Base-by-base conservation (phyloP, 306 rosid species). In the Sicyos edulis region DNA sequence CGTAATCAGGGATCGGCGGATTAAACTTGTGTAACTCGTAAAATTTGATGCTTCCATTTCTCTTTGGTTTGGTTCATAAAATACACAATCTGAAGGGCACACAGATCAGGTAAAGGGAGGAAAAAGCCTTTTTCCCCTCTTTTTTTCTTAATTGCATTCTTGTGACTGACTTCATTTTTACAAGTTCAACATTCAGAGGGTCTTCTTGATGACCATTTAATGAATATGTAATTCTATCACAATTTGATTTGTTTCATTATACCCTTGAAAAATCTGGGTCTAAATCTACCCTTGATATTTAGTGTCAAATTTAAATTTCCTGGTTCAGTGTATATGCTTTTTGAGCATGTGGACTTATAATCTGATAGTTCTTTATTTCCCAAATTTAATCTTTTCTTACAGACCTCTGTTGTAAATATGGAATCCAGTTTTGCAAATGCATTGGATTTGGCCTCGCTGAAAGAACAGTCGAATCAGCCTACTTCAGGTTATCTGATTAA, bases 361-460 rank as follows among this genome's bases (percentile, higher is more conserved):
- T 45, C 72, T 67, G 42, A 70, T 16, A 1, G 57, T 10, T 32
- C 1, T 29, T 13, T 50, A 26, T 6, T 40, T 40, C 26, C 49
- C 61, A 26, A 47, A 15, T 21, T 16, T 17, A 2, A n/a, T 70
- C 10, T 55, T 55, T n/a, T 55, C 15, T 47, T 50, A 75, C 86
- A 93, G 97, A 82, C 65, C 22, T 54, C 50, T 6, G 21, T 54
- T 75, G 79, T 26, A 34, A 84, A 80, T 78, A 82, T 77, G 78
- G 92, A 82, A 72, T 84, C 83, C 52, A 82, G 74, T 32, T 88
- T 89, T 40, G 80, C 88, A 62, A 84, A 84, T 80, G 78, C 76
- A 75, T 84, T 85, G 80, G 92, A 86, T 45, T 87, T 86, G 73
- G 84, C 85, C 81, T 84, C 88, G 2, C 82, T 87, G 3, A 92